These are phyloP conservation scores for Drechslerella coelobrocha DNA, from an alignment of 2,329 filamentous ascomycete species.

Conservation along the genomic window DNA sequence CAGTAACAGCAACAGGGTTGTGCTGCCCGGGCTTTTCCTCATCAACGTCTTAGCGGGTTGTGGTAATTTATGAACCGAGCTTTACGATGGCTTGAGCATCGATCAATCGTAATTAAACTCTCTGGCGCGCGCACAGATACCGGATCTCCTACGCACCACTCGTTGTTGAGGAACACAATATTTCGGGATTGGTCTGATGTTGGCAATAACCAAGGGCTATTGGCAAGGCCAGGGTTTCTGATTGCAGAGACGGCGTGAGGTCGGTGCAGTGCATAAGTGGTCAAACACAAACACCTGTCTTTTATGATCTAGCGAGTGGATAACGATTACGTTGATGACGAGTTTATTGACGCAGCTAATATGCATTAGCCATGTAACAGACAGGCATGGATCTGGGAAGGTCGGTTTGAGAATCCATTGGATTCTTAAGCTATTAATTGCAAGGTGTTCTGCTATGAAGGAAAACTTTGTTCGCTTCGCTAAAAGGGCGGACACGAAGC, in stretches of 20 bases:
- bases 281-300: slow-evolving; percentile 50
- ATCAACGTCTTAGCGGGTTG: slow-evolving; percentile 6
- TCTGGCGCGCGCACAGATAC: slow-evolving; percentile 15
- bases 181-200: slow-evolving; percentile 38
- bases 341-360: neutral
- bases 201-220: slow-evolving; percentile 26
- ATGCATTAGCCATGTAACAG: too few species aligned
- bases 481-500: too few species aligned
- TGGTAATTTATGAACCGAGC: too few species aligned
- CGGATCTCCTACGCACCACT: slow-evolving; percentile 14
- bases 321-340: slow-evolving; percentile 32
- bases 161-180: slow-evolving; percentile 20
- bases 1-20: slow-evolving; percentile 31
- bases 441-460: too few species aligned
- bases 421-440: slow-evolving; percentile 16
- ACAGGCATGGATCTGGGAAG: slow-evolving; percentile 20
- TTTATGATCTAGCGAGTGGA: slow-evolving; percentile 41
- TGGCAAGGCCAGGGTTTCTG: slow-evolving; percentile 22
- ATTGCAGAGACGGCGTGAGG: neutral
- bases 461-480: too few species aligned
- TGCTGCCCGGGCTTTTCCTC: slow-evolving; percentile 36
- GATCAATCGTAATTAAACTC: too few species aligned
- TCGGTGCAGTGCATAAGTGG: too few species aligned
- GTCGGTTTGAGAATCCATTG: slow-evolving; percentile 34
- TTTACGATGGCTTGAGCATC: neutral